phyloP scores from a whole-genome alignment of 1,139 yeast species.

The Yarrowia galli region DNA sequence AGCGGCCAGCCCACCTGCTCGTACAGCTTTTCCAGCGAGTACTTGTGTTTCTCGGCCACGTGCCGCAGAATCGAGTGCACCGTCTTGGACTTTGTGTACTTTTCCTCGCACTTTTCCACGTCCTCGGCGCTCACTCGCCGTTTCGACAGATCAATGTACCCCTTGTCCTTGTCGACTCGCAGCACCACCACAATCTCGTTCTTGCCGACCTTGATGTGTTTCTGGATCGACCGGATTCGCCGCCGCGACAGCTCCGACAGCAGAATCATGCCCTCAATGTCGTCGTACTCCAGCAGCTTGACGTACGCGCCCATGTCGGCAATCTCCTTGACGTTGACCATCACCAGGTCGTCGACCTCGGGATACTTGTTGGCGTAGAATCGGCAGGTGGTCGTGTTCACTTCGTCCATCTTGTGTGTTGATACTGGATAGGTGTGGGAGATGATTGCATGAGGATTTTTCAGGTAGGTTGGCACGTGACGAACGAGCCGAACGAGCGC shows the following conservation, averaged over 20 bases:
- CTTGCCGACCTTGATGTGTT: constrained; percentile 96
- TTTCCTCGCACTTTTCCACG: constrained; percentile 95
- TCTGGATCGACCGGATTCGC: constrained; percentile 97
- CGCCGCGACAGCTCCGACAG: constrained; percentile 96
- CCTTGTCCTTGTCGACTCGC: constrained; percentile 98
- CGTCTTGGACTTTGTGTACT: constrained; percentile 95
- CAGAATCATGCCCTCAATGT: constrained; percentile 98
- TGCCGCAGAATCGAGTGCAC: constrained; percentile 97
- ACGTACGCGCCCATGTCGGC: constrained; percentile 99
- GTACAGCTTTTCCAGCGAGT: constrained; percentile 84
- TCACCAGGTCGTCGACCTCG: constrained; percentile 97
- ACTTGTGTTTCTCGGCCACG: constrained; percentile 95
- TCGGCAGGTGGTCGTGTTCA: constrained; percentile 87
- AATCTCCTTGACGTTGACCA: constrained; percentile 97
- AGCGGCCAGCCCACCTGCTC: constrained; percentile 96
- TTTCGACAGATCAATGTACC: constrained; percentile 95
- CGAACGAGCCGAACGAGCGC: too few species aligned
- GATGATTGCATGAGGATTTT: constrained; percentile 20
- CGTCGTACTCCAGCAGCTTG: constrained; percentile 93
- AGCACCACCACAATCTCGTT: constrained; percentile 98
- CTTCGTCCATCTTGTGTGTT: constrained; percentile 46
- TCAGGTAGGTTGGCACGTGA: not conserved
- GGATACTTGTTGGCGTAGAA: constrained; percentile 98
- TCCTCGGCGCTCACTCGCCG: constrained; percentile 99
- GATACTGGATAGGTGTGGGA: not conserved